Conservation (phyloP, 2,329 filamentous ascomycete species). For the Hortaea sp. region DNA sequence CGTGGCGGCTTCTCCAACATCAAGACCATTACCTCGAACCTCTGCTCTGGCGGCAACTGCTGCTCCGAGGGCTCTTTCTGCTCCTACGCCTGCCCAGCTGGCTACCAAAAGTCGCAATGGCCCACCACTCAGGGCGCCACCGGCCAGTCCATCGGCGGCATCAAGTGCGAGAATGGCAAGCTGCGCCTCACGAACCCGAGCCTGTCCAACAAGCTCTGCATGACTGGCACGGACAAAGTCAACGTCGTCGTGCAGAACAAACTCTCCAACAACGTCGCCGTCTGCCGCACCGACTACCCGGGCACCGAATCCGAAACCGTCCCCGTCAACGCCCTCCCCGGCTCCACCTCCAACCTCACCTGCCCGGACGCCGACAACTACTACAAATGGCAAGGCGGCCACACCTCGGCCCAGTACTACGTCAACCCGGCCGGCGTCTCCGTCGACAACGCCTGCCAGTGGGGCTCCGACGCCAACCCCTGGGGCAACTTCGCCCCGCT, state of each 20-base stretch:
- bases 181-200: slow-evolving; percentile 64
- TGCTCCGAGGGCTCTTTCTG: slow-evolving; percentile 63
- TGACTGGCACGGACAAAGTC: slow-evolving; percentile 54
- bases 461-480: slow-evolving; percentile 52
- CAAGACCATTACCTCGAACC: slow-evolving; percentile 53
- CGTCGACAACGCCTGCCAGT: slow-evolving; percentile 62
- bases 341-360: slow-evolving; percentile 52
- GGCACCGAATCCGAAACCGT: slow-evolving; percentile 83
- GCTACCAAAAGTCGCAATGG: slow-evolving; percentile 91
- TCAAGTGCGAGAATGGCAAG: slow-evolving; percentile 69
- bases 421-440: slow-evolving; percentile 71
- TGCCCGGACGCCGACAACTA: slow-evolving; percentile 64
- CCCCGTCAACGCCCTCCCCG: slow-evolving; percentile 55
- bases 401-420: slow-evolving; percentile 92
- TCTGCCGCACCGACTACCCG: slow-evolving; percentile 95
- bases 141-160: slow-evolving; percentile 77
- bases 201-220: slow-evolving; percentile 62
- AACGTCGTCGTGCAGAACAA: slow-evolving; percentile 65
- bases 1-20: slow-evolving; percentile 42
- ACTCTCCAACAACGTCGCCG: slow-evolving; percentile 53
- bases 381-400: slow-evolving; percentile 64
- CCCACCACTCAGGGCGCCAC: slow-evolving; percentile 65
- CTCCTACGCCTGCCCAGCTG: slow-evolving; percentile 85
- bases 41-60: slow-evolving; percentile 43
- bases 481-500: slow-evolving; percentile 79